Evolutionary conservation across 176 grass and related monocot genomes (phyloP).

Genomic region (Stipa capillata): DNA sequence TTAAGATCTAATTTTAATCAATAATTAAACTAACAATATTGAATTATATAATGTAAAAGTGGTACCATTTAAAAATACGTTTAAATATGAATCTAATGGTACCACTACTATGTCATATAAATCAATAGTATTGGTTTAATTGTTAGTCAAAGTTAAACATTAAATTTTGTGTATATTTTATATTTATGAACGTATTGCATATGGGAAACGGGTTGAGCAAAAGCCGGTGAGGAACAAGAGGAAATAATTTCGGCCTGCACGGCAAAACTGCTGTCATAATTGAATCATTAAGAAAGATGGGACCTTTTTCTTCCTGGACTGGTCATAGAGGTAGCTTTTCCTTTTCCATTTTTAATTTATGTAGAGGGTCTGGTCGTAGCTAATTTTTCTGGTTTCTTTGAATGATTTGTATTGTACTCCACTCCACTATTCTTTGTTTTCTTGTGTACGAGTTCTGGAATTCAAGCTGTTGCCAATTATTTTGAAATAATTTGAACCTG

Average conservation of each 20-base stretch:
- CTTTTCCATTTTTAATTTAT: not conserved
- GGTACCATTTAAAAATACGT: too few species aligned
- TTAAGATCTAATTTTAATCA: too few species aligned
- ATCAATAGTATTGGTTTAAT: too few species aligned
- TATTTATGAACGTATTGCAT: too few species aligned
- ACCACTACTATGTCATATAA: too few species aligned
- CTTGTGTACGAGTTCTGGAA: not conserved
- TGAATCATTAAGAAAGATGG: not conserved
- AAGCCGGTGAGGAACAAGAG: constrained; percentile 10
- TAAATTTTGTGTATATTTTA: too few species aligned
- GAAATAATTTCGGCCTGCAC: constrained; percentile 37
- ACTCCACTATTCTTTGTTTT: not conserved
- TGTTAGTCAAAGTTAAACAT: too few species aligned
- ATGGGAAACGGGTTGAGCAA: constrained; percentile 14
- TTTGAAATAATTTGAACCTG: not conserved
- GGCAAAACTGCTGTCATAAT: constrained; percentile 13
- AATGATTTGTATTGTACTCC: not conserved
- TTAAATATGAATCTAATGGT: too few species aligned
- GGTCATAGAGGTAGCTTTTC: not conserved
- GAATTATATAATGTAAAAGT: too few species aligned
- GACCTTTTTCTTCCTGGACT: not conserved
- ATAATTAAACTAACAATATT: too few species aligned
- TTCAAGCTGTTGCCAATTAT: not conserved
- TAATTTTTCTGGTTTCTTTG: not conserved
- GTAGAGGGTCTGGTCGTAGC: not conserved